Evolutionary conservation across 805 yeast species (phyloP).

Genomic region (Zygosaccharomyces bisporus): DNA sequence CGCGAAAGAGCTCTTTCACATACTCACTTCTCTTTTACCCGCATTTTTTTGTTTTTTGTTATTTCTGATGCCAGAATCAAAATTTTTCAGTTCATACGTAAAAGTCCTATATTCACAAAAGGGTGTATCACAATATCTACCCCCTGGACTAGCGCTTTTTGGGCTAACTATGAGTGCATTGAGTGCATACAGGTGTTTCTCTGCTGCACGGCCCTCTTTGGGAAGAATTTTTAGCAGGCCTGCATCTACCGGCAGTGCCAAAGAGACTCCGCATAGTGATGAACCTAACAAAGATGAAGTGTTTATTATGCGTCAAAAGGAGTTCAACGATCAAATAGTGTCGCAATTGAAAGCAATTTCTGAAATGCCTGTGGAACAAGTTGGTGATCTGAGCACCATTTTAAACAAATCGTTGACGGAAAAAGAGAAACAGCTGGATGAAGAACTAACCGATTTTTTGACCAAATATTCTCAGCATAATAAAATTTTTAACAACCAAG

Average conservation of each 20-base stretch:
- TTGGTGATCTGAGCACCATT: constrained; percentile 13
- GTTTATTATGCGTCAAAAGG: constrained; percentile 26
- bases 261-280: not conserved
- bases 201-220: not conserved
- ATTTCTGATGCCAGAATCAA: not conserved
- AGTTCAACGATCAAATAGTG: constrained; percentile 27
- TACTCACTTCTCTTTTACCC: not conserved
- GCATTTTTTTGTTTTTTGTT: not conserved
- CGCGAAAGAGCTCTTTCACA: not conserved
- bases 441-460: constrained; percentile 29
- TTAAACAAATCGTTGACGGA: constrained; percentile 19
- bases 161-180: constrained; percentile 1
- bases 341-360: constrained; percentile 19
- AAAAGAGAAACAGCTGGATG: constrained; percentile 33
- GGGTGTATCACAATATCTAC: not conserved
- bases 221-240: not conserved
- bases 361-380: constrained; percentile 20
- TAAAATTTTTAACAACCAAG: constrained; percentile 19
- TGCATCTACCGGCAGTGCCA: not conserved
- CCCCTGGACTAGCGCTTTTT: not conserved
- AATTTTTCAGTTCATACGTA: not conserved
- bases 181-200: not conserved
- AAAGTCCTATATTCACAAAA: too few species aligned
- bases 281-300: constrained; percentile 21
- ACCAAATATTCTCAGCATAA: constrained; percentile 27